These are phyloP conservation scores for Centaurea solstitialis DNA, from an alignment of 129 eudicot species.

Conservation along the genomic window DNA sequence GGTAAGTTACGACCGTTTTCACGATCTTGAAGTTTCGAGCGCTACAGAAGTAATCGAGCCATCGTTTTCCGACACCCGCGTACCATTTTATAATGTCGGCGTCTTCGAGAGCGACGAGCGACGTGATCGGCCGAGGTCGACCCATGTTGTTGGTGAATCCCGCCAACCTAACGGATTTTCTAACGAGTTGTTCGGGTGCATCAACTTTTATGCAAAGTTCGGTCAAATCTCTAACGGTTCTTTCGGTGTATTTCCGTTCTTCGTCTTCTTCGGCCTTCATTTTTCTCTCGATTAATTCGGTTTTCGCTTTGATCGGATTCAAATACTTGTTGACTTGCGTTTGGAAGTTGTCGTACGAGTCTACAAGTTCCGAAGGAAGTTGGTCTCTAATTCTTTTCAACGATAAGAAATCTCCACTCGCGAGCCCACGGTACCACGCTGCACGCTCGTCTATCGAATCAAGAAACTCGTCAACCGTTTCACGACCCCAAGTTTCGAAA, in stretches of 20 bases:
- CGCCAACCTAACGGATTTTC: slow-evolving; percentile 60
- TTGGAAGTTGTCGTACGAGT: slow-evolving; percentile 77
- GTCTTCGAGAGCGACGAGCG: slow-evolving; percentile 77
- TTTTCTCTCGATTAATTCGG: slow-evolving; percentile 52
- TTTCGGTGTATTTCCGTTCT: slow-evolving; percentile 58
- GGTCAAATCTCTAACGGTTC: slow-evolving; percentile 76
- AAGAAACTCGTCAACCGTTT: slow-evolving; percentile 60
- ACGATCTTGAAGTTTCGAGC: slow-evolving; percentile 70
- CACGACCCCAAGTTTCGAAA: slow-evolving; percentile 70
- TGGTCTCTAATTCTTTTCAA: slow-evolving; percentile 77
- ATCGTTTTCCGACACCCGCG: slow-evolving; percentile 83
- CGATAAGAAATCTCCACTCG: slow-evolving; percentile 80
- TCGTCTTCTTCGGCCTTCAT: slow-evolving; percentile 60
- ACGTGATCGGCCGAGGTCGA: slow-evolving; percentile 83
- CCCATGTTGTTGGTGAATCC: slow-evolving; percentile 93
- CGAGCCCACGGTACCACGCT: slow-evolving; percentile 60
- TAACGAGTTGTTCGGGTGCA: slow-evolving; percentile 68
- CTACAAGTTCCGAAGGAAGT: slow-evolving; percentile 67
- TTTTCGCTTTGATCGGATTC: slow-evolving; percentile 65
- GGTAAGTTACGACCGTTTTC: slow-evolving; percentile 70
- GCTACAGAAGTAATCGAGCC: slow-evolving; percentile 79
- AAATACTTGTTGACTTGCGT: slow-evolving; percentile 73
- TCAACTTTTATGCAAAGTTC: slow-evolving; percentile 70
- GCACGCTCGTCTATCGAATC: slow-evolving; percentile 74
- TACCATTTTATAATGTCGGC: slow-evolving; percentile 84